A percentile compares a stretch with the other conserved stretches of the same genome.
Conservation (phyloP, 1,284 basidiomycete genomes). For the Phellopilus nigrolimitatus region DNA sequence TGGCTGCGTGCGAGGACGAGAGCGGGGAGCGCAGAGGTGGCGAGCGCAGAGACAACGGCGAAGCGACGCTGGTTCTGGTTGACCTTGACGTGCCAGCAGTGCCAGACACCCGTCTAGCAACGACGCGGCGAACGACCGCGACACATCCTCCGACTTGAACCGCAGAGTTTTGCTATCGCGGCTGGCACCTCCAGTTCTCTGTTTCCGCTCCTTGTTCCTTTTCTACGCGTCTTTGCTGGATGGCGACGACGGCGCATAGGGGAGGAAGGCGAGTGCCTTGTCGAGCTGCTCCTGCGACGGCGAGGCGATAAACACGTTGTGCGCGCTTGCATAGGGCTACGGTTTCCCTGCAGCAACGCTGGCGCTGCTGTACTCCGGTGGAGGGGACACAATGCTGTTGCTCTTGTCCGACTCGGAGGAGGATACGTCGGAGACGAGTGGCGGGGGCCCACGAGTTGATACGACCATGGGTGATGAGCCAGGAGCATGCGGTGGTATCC, state of each 20-base stretch:
- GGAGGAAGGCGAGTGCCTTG: conserved; percentile 36
- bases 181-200: conserved; percentile 14
- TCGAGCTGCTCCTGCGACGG: conserved; percentile 30
- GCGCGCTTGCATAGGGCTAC: conserved; percentile 23
- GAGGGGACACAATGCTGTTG: conserved; percentile 29
- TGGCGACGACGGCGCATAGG: conserved; percentile 29
- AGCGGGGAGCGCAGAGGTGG: no score
- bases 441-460: conserved; percentile 26
- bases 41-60: no score
- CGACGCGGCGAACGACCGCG: conserved; percentile 29
- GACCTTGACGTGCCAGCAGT: no score
- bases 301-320: conserved; percentile 21
- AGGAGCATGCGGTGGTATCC: no score
- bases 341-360: conserved; percentile 12
- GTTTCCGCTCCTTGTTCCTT: conserved; percentile 22
- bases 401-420: no score
- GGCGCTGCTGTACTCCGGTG: conserved; percentile 20
- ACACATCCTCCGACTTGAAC: conserved; percentile 20
- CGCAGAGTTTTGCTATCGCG: not conserved
- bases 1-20: no score
- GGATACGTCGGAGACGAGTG: conserved; percentile 38
- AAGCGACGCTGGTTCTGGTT: no score
- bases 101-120: conserved; percentile 42
- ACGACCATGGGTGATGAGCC: conserved; percentile 14
- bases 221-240: conserved; percentile 25